Conservation (phyloP, 208 protist genomes). For the Novymonas esmeraldas region DNA sequence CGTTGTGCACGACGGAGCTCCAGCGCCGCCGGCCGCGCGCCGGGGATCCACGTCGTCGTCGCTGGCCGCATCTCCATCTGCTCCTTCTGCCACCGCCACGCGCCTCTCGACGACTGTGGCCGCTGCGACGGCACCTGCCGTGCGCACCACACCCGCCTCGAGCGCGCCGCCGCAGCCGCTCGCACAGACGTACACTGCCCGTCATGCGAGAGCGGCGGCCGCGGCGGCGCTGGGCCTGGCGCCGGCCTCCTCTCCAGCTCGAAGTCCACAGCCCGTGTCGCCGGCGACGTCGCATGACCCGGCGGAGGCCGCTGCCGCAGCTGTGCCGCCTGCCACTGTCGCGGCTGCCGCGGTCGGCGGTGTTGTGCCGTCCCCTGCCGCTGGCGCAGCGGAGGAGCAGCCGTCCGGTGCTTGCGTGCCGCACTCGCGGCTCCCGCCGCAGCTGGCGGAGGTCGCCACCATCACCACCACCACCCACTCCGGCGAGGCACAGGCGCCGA, state of each 20-base stretch:
- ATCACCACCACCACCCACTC: not conserved
- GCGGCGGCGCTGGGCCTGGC: not conserved
- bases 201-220: conserved; percentile 5
- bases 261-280: too few species aligned
- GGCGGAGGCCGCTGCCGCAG: not conserved
- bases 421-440: not conserved
- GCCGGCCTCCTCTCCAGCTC: not conserved
- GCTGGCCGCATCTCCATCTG: too few species aligned
- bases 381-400: not conserved
- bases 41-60: too few species aligned
- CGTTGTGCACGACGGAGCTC: not conserved
- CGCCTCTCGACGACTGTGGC: not conserved
- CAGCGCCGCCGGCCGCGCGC: not conserved
- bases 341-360: too few species aligned
- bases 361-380: too few species aligned
- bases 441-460: not conserved
- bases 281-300: too few species aligned
- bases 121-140: not conserved
- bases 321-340: not conserved
- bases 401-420: too few species aligned
- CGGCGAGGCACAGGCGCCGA: not conserved
- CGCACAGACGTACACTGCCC: conserved; percentile 12
- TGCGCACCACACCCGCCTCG: not conserved
- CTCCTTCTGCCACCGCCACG: too few species aligned
- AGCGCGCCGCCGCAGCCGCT: not conserved